Evolutionary conservation across 176 grass and related monocot species (phyloP).

Genomic region (Oryza nivara): DNA sequence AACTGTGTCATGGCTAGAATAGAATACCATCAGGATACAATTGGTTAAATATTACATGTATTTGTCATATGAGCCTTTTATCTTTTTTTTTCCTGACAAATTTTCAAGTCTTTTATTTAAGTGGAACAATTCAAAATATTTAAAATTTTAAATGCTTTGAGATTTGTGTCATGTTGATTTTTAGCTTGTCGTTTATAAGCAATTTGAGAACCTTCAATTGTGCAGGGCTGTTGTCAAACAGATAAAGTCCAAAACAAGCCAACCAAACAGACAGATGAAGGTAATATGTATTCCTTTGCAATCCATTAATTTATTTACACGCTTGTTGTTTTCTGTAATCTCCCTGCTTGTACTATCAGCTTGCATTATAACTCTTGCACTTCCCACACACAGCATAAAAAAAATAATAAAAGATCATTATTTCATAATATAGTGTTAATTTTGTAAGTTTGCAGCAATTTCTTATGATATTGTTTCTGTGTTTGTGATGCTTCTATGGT

Average conservation of each 20-base stretch:
- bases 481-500: constrained; percentile 32
- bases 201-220: constrained; percentile 36
- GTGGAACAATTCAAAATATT: constrained; percentile 10
- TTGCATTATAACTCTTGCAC: not conserved
- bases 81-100: not conserved
- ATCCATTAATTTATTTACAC: not conserved
- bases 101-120: constrained; percentile 1
- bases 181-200: not conserved
- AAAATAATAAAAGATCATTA: not conserved
- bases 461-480: not conserved
- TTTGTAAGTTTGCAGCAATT: constrained; percentile 13
- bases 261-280: constrained; percentile 34
- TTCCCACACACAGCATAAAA: not conserved
- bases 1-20: not conserved
- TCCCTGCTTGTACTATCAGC: constrained; percentile 10
- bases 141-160: not conserved
- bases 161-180: constrained; percentile 4
- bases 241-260: constrained; percentile 17
- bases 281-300: constrained; percentile 29
- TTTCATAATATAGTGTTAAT: not conserved
- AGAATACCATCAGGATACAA: not conserved
- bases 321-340: not conserved
- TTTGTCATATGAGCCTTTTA: not conserved
- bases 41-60: not conserved
- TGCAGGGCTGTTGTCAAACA: constrained; percentile 41